A percentile compares a stretch with the other conserved stretches of the same genome.
These are phyloP conservation scores for Toxoplasma gondii DNA, from an alignment of 169 alveolate species.

Conservation along the genomic window DNA sequence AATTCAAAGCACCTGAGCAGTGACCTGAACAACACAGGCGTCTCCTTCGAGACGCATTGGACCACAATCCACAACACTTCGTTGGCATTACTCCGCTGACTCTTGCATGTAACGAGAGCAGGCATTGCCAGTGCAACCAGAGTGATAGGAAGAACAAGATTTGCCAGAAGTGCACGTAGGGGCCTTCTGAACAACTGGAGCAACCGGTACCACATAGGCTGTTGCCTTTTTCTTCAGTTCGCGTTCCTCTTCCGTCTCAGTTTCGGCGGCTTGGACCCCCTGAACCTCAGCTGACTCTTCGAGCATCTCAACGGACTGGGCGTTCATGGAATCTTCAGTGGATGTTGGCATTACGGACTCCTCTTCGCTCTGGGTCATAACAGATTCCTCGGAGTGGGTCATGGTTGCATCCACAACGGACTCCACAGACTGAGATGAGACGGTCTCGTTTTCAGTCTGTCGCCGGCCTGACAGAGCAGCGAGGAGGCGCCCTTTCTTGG, in stretches of 20 bases:
- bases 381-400: background rate
- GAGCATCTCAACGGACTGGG: background rate
- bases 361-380: background rate
- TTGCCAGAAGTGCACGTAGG: background rate
- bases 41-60: background rate
- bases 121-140: constrained; percentile 1
- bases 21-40: background rate
- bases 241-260: constrained; percentile 22
- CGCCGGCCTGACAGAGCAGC: background rate
- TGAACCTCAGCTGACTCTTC: background rate
- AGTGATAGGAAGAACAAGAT: constrained; percentile 13
- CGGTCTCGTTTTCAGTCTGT: background rate
- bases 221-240: constrained; percentile 7
- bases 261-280: background rate
- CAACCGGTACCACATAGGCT: background rate
- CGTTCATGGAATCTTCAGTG: background rate
- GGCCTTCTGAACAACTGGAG: background rate
- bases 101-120: constrained; percentile 1
- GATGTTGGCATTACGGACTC: background rate
- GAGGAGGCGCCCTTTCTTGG: constrained; percentile 17
- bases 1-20: background rate
- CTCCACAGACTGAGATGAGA: background rate
- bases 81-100: background rate
- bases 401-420: background rate
- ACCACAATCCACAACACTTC: background rate